Conservation (phyloP, 2,329 filamentous ascomycete species). For the Alternaria arbusti region DNA sequence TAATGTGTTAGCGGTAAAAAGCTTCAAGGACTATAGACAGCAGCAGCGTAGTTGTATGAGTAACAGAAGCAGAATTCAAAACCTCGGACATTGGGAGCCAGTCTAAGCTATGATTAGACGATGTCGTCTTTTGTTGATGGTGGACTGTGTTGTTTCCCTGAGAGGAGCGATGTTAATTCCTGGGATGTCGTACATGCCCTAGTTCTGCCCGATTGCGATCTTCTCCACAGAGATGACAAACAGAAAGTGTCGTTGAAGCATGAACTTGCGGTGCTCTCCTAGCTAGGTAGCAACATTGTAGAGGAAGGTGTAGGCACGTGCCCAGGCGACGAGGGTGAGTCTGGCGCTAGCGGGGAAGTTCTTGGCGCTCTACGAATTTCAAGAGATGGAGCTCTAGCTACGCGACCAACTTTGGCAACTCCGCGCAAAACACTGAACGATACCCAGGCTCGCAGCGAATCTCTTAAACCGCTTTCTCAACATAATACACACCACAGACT, state of each 20-base stretch:
- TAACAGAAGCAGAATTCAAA: not conserved
- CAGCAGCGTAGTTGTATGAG: not conserved
- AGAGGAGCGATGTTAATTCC: not conserved
- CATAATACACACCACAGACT: not conserved
- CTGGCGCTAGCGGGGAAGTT: conserved; percentile 8
- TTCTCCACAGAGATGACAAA: not conserved
- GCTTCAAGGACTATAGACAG: not conserved
- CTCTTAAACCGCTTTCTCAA: not conserved
- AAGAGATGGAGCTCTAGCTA: conserved; percentile 6
- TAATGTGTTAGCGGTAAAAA: not conserved
- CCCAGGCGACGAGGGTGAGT: not conserved
- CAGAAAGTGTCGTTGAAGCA: not conserved
- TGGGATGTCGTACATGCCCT: not conserved
- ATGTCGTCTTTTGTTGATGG: not conserved
- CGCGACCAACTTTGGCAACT: conserved; percentile 4
- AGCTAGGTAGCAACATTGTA: not conserved
- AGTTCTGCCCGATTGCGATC: not conserved
- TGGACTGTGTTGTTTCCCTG: not conserved
- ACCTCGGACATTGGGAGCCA: not conserved
- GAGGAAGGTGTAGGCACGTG: not conserved
- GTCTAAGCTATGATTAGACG: not conserved
- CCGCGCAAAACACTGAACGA: not conserved
- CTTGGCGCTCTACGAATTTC: conserved; percentile 15
- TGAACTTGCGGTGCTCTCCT: not conserved
- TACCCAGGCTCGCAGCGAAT: not conserved